These are phyloP conservation scores for Colletotrichum musae DNA, from an alignment of 2,329 filamentous ascomycete genomes.

Conservation along the genomic window DNA sequence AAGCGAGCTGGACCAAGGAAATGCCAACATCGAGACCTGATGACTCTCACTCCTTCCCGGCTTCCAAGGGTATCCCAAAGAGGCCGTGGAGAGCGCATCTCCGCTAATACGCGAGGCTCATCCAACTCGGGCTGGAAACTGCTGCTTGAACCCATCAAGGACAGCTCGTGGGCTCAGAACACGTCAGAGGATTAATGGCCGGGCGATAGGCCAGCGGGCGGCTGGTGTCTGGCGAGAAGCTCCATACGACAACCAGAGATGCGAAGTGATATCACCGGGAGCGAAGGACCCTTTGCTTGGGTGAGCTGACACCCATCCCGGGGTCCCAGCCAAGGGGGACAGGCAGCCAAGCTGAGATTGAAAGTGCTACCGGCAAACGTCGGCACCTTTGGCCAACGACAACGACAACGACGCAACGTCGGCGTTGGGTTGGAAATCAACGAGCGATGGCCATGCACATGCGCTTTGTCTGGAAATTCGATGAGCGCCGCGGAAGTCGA, in stretches of 20 bases:
- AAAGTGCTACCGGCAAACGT: conserved; percentile 7
- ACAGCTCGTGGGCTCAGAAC: background rate
- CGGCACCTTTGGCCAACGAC: conserved; percentile 9
- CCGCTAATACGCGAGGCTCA: background rate
- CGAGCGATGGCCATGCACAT: conserved; percentile 6
- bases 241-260: background rate
- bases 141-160: conserved; percentile 4
- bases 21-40: background rate
- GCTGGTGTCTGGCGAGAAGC: background rate
- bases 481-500: background rate
- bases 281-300: background rate
- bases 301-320: background rate
- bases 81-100: background rate
- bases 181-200: conserved; percentile 36
- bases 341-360: background rate
- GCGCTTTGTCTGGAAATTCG: background rate
- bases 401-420: background rate
- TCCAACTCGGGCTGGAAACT: background rate
- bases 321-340: background rate
- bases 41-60: background rate
- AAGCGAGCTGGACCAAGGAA: conserved; percentile 22
- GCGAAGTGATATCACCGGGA: conserved; percentile 15
- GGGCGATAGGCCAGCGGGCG: background rate
- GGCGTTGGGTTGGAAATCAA: background rate
- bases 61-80: background rate